Conservation (phyloP, 805 yeast genomes). For the Maudiozyma turicensis region DNA sequence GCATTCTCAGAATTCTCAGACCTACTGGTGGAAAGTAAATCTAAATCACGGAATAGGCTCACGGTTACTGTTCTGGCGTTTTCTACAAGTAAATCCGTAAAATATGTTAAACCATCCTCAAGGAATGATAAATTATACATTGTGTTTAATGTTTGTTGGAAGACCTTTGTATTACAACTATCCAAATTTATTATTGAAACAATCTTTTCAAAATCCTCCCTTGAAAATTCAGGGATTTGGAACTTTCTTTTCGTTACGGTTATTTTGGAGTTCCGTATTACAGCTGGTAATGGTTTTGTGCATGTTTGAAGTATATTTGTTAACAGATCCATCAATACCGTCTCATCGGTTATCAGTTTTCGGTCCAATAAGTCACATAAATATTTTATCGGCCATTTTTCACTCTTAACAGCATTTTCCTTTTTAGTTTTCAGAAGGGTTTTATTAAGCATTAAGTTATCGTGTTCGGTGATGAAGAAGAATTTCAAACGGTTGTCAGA, state of each 20-base stretch:
- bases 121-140: constrained; percentile 67
- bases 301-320: constrained; percentile 69
- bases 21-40: constrained; percentile 39
- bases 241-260: constrained; percentile 23
- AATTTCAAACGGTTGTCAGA: constrained; percentile 57
- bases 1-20: constrained; percentile 29
- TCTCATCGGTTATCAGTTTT: constrained; percentile 58
- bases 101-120: constrained; percentile 49
- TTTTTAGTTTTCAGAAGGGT: constrained; percentile 28
- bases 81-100: constrained; percentile 57
- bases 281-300: constrained; percentile 56
- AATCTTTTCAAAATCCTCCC: constrained; percentile 48
- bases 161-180: constrained; percentile 77
- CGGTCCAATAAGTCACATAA: constrained; percentile 55
- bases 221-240: constrained; percentile 56
- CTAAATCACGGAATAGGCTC: constrained; percentile 45
- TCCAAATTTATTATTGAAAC: constrained; percentile 64
- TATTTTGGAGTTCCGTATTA: constrained; percentile 36
- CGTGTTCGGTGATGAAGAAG: constrained; percentile 74
- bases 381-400: constrained; percentile 64
- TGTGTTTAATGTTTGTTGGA: constrained; percentile 71
- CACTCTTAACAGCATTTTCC: constrained; percentile 26
- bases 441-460: constrained; percentile 34
- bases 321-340: constrained; percentile 63
- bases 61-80: constrained; percentile 54